Evolutionary conservation across 2,329 filamentous ascomycete genomes (phyloP).

Genomic region (Nemania diffusa): DNA sequence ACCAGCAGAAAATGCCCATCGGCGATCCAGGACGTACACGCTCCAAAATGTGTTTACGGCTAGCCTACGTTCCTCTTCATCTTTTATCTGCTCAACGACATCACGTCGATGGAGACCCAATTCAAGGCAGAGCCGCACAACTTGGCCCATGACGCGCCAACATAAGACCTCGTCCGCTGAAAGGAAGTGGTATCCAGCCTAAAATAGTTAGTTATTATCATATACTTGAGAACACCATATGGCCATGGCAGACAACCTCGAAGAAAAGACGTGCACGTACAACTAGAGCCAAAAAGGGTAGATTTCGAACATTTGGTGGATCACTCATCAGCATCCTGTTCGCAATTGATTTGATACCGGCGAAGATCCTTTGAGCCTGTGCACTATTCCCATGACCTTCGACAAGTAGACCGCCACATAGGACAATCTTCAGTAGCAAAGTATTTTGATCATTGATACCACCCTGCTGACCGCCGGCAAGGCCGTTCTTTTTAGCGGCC

Average conservation of each 20-base stretch:
- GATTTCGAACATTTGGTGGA: slow-evolving; percentile 57
- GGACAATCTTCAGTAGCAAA: slow-evolving; percentile 81
- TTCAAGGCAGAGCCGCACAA: slow-evolving; percentile 81
- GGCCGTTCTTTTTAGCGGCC: slow-evolving; percentile 51
- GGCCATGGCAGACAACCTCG: not conserved
- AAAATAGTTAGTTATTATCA: slow-evolving; percentile 34
- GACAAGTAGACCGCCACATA: slow-evolving; percentile 80
- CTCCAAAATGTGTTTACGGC: slow-evolving; percentile 85
- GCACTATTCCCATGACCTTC: slow-evolving; percentile 84
- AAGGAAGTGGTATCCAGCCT: slow-evolving; percentile 80
- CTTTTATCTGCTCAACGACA: slow-evolving; percentile 74
- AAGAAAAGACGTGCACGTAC: slow-evolving; percentile 36
- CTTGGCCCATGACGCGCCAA: slow-evolving; percentile 87
- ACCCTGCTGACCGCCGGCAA: slow-evolving; percentile 48
- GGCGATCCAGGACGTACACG: slow-evolving; percentile 83
- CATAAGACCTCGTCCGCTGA: slow-evolving; percentile 86
- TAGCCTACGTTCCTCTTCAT: slow-evolving; percentile 73
- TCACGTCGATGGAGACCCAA: slow-evolving; percentile 85
- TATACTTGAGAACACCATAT: not conserved
- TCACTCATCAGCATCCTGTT: slow-evolving; percentile 73
- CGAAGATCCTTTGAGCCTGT: slow-evolving; percentile 76
- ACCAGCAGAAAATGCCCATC: slow-evolving; percentile 91
- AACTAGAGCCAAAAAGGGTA: slow-evolving; percentile 62
- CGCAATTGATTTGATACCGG: slow-evolving; percentile 76
- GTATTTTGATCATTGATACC: slow-evolving; percentile 64